Percentiles rank a stretch among this genome's conserved stretches.
Conservation (phyloP, 2,329 filamentous ascomycete genomes). For the Phialophora verrucosa region DNA sequence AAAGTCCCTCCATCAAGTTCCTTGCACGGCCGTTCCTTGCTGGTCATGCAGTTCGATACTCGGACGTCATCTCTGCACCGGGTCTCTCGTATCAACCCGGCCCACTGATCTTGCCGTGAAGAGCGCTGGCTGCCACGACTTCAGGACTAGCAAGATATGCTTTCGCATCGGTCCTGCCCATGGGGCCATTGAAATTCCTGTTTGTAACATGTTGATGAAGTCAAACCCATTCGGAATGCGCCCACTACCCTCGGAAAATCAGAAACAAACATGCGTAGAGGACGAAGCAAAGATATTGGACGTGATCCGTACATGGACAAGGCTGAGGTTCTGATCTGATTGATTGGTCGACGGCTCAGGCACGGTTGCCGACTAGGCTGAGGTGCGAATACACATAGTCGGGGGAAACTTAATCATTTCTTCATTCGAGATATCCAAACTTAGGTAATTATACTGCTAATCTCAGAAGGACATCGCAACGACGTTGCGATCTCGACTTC, state of each 20-base stretch:
- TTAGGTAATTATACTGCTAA: background rate
- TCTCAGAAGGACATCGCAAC: conserved; percentile 4
- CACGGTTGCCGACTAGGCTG: no score
- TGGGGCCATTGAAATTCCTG: conserved; percentile 88
- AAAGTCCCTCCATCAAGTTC: background rate
- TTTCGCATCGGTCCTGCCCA: conserved; percentile 79
- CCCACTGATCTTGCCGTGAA: conserved; percentile 62
- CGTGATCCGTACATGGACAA: background rate
- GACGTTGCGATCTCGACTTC: background rate
- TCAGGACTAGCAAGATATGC: conserved; percentile 90
- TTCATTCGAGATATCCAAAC: background rate
- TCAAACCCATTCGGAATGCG: background rate
- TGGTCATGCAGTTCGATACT: background rate
- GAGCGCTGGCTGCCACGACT: conserved; percentile 86
- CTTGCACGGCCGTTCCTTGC: background rate
- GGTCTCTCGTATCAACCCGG: conserved; percentile 80
- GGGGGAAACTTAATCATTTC: background rate
- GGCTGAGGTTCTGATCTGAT: background rate
- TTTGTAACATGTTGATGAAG: conserved; percentile 61
- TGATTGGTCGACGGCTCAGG: no score
- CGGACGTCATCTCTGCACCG: conserved; percentile 45
- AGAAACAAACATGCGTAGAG: background rate
- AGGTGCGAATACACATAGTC: no score
- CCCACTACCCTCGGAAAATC: background rate
- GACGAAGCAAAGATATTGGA: background rate